phyloP scores from a whole-genome alignment of 2,329 filamentous ascomycete genomes.

The Sarocladium strictum region DNA sequence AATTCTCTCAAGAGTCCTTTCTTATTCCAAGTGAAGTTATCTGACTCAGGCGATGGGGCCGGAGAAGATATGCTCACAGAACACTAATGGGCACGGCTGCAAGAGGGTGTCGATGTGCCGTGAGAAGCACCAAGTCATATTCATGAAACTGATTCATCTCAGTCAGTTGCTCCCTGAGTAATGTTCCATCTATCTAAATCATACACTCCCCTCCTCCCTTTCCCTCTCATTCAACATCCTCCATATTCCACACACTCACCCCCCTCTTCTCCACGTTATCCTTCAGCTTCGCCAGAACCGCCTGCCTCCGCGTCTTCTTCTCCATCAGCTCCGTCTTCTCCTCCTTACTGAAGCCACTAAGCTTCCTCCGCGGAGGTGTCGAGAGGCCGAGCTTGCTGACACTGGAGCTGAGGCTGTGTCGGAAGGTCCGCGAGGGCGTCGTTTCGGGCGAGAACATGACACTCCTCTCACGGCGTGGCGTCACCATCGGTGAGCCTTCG shows the following conservation, averaged over 20 bases:
- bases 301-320: constrained; percentile 46
- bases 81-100: no score
- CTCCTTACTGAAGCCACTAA: constrained; percentile 52
- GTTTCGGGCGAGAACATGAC: constrained; percentile 38
- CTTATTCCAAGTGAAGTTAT: no score
- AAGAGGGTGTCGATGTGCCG: no score
- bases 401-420: constrained; percentile 30
- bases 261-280: constrained; percentile 43
- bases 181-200: not conserved
- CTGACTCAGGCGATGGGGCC: no score
- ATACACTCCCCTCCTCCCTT: not conserved
- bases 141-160: not conserved
- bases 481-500: constrained; percentile 36
- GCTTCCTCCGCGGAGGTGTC: constrained; percentile 53
- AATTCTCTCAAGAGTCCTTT: no score
- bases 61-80: no score
- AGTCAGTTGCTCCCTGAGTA: not conserved
- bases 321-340: constrained; percentile 53
- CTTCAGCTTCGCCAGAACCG: constrained; percentile 46
- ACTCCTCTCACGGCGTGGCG: constrained; percentile 30
- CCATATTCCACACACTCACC: constrained; percentile 43
- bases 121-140: not conserved
- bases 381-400: constrained; percentile 28
- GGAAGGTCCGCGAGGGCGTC: constrained; percentile 34
- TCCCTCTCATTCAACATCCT: constrained; percentile 36